phyloP scores from a whole-genome alignment of 805 yeast genomes.

The Nakazawaea wickerhamii region DNA sequence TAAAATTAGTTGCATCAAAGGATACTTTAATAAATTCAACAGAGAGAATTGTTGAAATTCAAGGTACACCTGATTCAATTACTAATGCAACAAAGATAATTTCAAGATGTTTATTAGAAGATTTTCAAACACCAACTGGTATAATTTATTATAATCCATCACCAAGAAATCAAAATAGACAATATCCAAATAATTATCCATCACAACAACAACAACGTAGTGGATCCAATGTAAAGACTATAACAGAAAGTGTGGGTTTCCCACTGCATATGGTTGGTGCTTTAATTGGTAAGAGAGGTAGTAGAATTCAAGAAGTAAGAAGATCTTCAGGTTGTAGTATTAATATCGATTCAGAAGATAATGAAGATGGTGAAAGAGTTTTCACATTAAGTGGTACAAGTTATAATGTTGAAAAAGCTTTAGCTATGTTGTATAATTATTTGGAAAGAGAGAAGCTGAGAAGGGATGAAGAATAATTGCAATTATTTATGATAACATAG shows the following conservation, averaged over 20 bases:
- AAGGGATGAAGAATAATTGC: slow-evolving; percentile 13
- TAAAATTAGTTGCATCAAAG: slow-evolving; percentile 84
- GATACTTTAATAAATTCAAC: slow-evolving; percentile 76
- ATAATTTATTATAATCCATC: slow-evolving; percentile 60
- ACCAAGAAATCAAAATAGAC: slow-evolving; percentile 14
- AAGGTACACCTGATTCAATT: slow-evolving; percentile 66
- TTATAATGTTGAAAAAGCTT: slow-evolving; percentile 52
- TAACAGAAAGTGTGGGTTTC: slow-evolving; percentile 45
- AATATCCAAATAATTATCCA: slow-evolving; percentile 7
- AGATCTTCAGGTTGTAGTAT: slow-evolving; percentile 74
- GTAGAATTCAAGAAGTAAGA: slow-evolving; percentile 82
- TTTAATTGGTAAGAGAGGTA: slow-evolving; percentile 79
- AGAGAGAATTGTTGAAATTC: slow-evolving; percentile 83
- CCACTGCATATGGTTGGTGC: slow-evolving; percentile 87
- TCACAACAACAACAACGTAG: slow-evolving; percentile 9
- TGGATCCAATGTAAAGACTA: slow-evolving; percentile 11
- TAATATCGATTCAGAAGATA: slow-evolving; percentile 65
- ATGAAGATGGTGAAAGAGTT: slow-evolving; percentile 55
- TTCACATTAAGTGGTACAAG: slow-evolving; percentile 67
- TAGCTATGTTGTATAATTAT: slow-evolving; percentile 47
- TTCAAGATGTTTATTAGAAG: slow-evolving; percentile 69
- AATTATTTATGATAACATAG: too few species aligned
- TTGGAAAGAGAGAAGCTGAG: slow-evolving; percentile 52
- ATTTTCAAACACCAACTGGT: slow-evolving; percentile 60
- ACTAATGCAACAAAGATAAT: slow-evolving; percentile 52